Conservation (phyloP, 192 early-diverging fungal genomes). For the Podila horticola region DNA sequence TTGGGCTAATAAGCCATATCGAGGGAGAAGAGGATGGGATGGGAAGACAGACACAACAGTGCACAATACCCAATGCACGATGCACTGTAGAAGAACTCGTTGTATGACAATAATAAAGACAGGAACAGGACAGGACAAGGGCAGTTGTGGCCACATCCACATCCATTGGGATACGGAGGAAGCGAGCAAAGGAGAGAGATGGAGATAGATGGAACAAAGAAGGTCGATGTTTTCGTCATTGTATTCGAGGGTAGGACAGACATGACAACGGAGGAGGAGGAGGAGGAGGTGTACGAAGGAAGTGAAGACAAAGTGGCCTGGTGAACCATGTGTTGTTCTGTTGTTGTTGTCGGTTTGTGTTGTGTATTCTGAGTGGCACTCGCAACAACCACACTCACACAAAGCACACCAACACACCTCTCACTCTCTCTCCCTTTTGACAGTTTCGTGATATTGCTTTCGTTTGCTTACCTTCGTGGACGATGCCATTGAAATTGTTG, state of each 20-base stretch:
- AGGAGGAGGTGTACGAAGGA: background rate
- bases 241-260: background rate
- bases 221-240: background rate
- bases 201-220: background rate
- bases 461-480: too few species aligned
- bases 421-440: background rate
- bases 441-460: background rate
- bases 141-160: too few species aligned
- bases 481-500: too few species aligned
- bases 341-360: background rate
- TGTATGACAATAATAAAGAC: background rate
- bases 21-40: background rate
- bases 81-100: background rate
- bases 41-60: background rate
- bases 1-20: background rate
- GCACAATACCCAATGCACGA: too few species aligned
- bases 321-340: background rate
- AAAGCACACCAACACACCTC: background rate
- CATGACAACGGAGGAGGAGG: background rate
- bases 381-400: background rate
- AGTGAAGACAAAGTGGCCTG: background rate
- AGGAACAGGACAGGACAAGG: background rate
- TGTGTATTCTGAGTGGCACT: background rate
- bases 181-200: too few species aligned
- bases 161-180: too few species aligned